Conservation (phyloP, 2,329 filamentous ascomycete genomes). For the Exophiala viscosa region DNA sequence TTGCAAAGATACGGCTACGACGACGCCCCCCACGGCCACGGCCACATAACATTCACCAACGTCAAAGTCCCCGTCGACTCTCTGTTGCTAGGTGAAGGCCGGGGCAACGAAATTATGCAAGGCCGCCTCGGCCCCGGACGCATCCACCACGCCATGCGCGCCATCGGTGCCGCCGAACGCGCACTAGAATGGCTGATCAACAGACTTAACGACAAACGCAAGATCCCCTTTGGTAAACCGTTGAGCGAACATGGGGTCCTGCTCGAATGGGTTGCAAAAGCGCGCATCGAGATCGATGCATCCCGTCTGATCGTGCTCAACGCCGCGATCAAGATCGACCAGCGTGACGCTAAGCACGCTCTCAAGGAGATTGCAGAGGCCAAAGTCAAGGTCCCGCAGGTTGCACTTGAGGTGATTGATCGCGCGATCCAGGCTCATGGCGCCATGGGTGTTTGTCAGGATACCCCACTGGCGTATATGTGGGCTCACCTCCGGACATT, state of each 20-base stretch:
- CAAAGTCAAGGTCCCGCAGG: conserved; percentile 87
- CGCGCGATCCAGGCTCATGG: conserved; percentile 91
- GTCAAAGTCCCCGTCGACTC: conserved; percentile 77
- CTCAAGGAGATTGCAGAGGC: conserved; percentile 92
- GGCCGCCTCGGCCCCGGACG: conserved; percentile 91
- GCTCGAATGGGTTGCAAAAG: conserved; percentile 89
- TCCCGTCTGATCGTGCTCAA: conserved; percentile 87
- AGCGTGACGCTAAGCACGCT: conserved; percentile 79
- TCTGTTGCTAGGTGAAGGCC: conserved; percentile 87
- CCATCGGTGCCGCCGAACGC: conserved; percentile 80
- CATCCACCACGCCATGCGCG: conserved; percentile 97
- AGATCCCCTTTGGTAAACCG: conserved; percentile 85
- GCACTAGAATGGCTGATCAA: conserved; percentile 94
- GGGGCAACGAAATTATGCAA: conserved; percentile 97
- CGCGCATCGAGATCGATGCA: conserved; percentile 88
- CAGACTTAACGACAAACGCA: conserved; percentile 84
- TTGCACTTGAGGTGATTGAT: conserved; percentile 82
- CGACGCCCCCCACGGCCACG: conserved; percentile 97
- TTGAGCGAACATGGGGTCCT: conserved; percentile 88
- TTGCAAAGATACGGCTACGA: conserved; percentile 68
- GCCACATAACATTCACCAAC: conserved; percentile 83
- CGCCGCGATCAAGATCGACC: conserved; percentile 91
- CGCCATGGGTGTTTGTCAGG: conserved; percentile 85
- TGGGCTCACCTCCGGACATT: conserved; percentile 79
- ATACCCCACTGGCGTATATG: conserved; percentile 75